Evolutionary conservation across 1,139 yeast genomes (phyloP), one percentile per base, ranked within the genome.

Genomic region (Debaryomyces subglobosus): DNA sequence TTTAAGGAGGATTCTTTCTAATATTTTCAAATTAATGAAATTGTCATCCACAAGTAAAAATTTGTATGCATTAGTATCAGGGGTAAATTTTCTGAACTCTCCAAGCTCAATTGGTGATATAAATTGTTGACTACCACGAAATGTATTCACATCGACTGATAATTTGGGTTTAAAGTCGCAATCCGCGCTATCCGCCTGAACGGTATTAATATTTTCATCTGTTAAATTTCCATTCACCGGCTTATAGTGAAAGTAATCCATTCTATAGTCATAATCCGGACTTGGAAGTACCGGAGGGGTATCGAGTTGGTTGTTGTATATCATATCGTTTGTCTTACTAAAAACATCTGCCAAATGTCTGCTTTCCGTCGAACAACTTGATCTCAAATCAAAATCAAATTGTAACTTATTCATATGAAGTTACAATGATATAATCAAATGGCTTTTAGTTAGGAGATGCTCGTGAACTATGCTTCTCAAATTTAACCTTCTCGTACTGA

Each of bases 31-130:
- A 53, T 76, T 75, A 49, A 76, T 72, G 16, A 65, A 52, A 52
- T 76, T 76, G 56, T 76, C 81, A 55, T 76, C 81, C 23, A 76
- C 79, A 24, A 74, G 58, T 35, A 76, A 57, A 48, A 76, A 75
- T 20, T 53, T 53, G 55, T 63, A 68, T 6, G 56, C 52, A n/a
- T 52, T 50, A 41, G 53, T 51, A 51, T 67, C 67, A 13, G 74
- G 65, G 33, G 39, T 45, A 38, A 45, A 45, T 37, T 23, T 29
- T 10, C 24, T 41, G 38, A 12, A 32, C 3, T 35, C 45, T 8
- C 27, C 48, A n/a, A 41, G 39, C 23, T 45, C 48, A 10, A 45
- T 33, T 5, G 48, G 48, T 16, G 48, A 45, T 16, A 40, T 34
- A 21, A 39, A 45, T 16, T 40, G 45, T 20, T 35, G 46, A 32